Conservation (phyloP, 176 grass and related monocot genomes). For the Ampelocalamus luodianensis region DNA sequence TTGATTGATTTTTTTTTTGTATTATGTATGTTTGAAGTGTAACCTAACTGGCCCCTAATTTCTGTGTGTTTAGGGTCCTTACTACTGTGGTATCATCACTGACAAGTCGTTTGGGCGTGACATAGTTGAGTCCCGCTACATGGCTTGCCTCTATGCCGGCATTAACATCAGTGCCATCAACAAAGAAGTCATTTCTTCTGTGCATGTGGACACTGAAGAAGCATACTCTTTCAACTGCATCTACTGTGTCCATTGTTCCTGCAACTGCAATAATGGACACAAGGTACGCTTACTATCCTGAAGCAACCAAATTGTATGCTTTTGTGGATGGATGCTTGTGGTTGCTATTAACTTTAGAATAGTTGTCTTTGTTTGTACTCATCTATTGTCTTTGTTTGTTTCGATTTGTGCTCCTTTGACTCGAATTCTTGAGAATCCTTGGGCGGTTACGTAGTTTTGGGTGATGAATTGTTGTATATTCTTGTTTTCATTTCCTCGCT, state of each 20-base stretch:
- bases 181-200: constrained; percentile 72
- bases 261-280: too few relatives aligned
- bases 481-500: too few relatives aligned
- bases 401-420: background rate
- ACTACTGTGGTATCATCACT: constrained; percentile 79
- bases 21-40: constrained; percentile 32
- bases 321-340: too few relatives aligned
- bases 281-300: too few relatives aligned
- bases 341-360: too few relatives aligned
- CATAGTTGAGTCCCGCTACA: constrained; percentile 96
- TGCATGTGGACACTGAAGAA: too few relatives aligned
- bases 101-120: constrained; percentile 93
- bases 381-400: background rate
- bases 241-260: too few relatives aligned
- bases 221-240: too few relatives aligned
- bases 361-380: constrained; percentile 28
- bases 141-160: constrained; percentile 84
- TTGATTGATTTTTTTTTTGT: background rate
- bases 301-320: too few relatives aligned
- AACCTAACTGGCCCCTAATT: background rate
- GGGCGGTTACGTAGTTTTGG: background rate
- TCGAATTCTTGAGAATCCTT: background rate
- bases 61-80: constrained; percentile 70
- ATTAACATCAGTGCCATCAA: constrained; percentile 98
- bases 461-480: background rate